A percentile compares a stretch with the other conserved stretches of the same genome.
These are phyloP conservation scores for Pseudotulostoma volvatum DNA, from an alignment of 495 filamentous ascomycete genomes.

Conservation along the genomic window DNA sequence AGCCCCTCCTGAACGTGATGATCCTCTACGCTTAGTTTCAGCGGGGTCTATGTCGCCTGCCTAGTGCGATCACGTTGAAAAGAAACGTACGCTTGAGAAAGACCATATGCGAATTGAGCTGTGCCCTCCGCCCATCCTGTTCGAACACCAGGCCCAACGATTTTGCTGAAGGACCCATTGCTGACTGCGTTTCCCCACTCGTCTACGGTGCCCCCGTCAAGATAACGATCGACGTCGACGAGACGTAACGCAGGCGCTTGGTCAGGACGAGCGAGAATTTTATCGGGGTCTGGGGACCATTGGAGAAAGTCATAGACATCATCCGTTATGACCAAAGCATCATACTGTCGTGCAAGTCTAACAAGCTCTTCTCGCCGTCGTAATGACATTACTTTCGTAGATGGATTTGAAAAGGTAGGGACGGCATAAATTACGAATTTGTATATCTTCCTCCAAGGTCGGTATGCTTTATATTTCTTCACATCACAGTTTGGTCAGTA, in stretches of 20 bases:
- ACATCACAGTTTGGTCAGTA: neutral
- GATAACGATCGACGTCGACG: slow-evolving; percentile 55
- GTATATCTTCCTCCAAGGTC: slow-evolving; percentile 50
- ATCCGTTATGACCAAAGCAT: slow-evolving; percentile 68
- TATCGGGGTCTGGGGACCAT: slow-evolving; percentile 35
- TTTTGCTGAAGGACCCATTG: slow-evolving; percentile 76
- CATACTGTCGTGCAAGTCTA: slow-evolving; percentile 47
- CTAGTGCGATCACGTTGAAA: neutral
- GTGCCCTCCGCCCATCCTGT: slow-evolving; percentile 74
- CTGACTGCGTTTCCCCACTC: slow-evolving; percentile 59
- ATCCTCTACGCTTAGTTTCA: slow-evolving; percentile 31
- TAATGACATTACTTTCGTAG: slow-evolving; percentile 53
- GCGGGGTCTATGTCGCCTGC: neutral
- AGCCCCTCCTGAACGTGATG: slow-evolving; percentile 56
- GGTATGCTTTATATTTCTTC: slow-evolving; percentile 24
- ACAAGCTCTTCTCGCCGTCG: slow-evolving; percentile 45
- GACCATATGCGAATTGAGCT: slow-evolving; percentile 45
- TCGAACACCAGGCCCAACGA: slow-evolving; percentile 60
- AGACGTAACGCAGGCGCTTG: slow-evolving; percentile 47
- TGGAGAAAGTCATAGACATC: slow-evolving; percentile 86
- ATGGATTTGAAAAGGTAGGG: slow-evolving; percentile 71
- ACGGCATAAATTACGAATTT: slow-evolving; percentile 71
- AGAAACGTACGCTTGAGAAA: slow-evolving; percentile 43
- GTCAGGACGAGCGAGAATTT: slow-evolving; percentile 9
- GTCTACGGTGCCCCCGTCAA: slow-evolving; percentile 37